These are phyloP conservation scores for Musa balbisiana DNA, from an alignment of 202 grass and related monocot species.

Conservation along the genomic window DNA sequence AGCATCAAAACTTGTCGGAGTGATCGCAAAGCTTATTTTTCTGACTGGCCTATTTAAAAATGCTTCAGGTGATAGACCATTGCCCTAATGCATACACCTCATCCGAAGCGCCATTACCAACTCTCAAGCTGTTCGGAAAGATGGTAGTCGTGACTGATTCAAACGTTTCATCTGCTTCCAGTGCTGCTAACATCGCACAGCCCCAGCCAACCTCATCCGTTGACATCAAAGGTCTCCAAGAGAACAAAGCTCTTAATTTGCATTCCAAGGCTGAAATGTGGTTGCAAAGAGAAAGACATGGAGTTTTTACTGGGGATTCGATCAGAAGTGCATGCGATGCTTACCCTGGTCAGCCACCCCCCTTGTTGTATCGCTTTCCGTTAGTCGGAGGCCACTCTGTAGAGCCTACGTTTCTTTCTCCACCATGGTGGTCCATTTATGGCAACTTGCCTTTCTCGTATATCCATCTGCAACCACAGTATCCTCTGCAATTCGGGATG, in stretches of 20 bases:
- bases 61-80: background rate
- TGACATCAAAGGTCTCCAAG: background rate
- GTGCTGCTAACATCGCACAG: background rate
- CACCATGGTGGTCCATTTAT: background rate
- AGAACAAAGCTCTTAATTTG: background rate
- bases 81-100: background rate
- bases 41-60: background rate
- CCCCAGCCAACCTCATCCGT: background rate
- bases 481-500: conserved; percentile 22
- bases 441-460: background rate
- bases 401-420: background rate
- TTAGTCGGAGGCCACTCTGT: background rate
- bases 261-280: background rate
- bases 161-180: background rate
- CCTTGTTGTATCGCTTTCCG: background rate
- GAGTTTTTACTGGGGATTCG: too few relatives aligned
- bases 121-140: conserved; percentile 1
- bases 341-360: background rate
- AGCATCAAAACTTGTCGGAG: background rate
- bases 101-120: background rate
- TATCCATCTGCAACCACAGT: conserved; percentile 9
- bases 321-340: background rate
- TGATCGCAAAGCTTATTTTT: background rate
- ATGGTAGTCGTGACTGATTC: background rate
- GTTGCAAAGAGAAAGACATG: background rate